Evolutionary conservation across 1,284 basidiomycete species (phyloP), one percentile per base, ranked within the genome.

Genomic region (Boletus sp.): DNA sequence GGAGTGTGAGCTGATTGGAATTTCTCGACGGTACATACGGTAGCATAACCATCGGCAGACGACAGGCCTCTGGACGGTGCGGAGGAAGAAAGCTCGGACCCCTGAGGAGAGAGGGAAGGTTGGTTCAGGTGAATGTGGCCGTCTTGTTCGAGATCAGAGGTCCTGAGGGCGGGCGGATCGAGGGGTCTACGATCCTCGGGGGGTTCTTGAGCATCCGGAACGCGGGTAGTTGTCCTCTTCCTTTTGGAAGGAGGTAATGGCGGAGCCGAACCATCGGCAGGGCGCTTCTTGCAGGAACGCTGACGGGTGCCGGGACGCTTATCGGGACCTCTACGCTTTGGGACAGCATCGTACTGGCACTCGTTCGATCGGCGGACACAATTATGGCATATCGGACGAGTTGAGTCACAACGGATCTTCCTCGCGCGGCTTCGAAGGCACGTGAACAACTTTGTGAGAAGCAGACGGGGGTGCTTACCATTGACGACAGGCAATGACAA

Each of bases 381-480:
- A 67, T 88, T 89, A 70, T 84, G 77, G 72, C 86, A 90, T 52
- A 77, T 74, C 54, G 86, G 86, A 60, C 86, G 75, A 35, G 81
- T 84, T 46, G 86, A 89, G 68, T 89, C 88, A 72, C 86, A 90
- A 51, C 84, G 81, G 59, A 89, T 89, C 74, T 90, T 90, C 66
- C 86, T 81, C 52, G 78, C 74, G 52, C 88, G 87, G 67, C 87
- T 84, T 69, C 56, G 68, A 63, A 56, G 12, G 41, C 51, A 67
- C 49, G 60, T 64, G 64, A 64, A 67, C 62, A 59, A 67, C 67
- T 64, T 62, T 67, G 57, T 42, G 37, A 51, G 57, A 58, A 55
- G 56, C 22, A 25, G 57, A 56, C 51, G 50, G 62, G 46, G 44
- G 44, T 50, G 68, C 77, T 52, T 61, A 81, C 80, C 80, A 81